Base-by-base conservation (phyloP, 345 rosid genomes). In the Acer yangbiense region DNA sequence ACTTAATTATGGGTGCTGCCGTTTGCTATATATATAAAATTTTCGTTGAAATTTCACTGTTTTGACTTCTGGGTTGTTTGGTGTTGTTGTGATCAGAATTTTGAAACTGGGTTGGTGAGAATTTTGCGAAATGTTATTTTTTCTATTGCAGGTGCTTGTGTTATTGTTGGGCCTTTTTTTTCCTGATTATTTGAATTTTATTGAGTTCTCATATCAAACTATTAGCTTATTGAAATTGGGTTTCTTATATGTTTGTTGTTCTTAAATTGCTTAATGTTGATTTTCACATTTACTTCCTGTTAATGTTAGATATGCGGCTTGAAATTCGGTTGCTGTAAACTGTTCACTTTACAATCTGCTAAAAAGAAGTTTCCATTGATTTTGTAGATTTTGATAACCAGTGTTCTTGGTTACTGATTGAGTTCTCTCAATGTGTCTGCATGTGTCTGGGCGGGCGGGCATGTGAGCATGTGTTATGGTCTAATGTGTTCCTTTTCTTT, bases 391-490 rank as follows among this genome's bases (percentile, higher is more conserved):
- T 62, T 9, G 27, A 27, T 64, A 17, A 27, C n/a, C 10, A 41
- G 41, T 73, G 68, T 61, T 46, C 6, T 63, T 46, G 46, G 21
- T 64, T 74, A 27, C 20, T 25, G 25, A 32, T 64, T 3, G 62
- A 63, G n/a, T 29, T 27, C 21, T 64, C 18, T 46, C 57, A 63
- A 6, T 46, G 69, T 18, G 16, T 63, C 2, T 73, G 60, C 35
- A 55, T 32, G 35, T 21, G 62, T 52, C 73, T 70, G 62, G 46
- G 44, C 7, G 63, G 7, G 43, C 35, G 1, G 9, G 46, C 9
- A 1, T 27, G 62, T 44, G 11, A 71, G 74, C 74, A 54, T 54
- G 57, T 60, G 52, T 60, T 60, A 52, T 61, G 17, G n/a, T 57
- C 75, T 57, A 0, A 44, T 57, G 48, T 14, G 48, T 58, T n/a